A percentile compares a stretch with the other conserved stretches of the same genome.
Conservation (phyloP, 2,329 filamentous ascomycete species). For the Tolypocladium nubicola region DNA sequence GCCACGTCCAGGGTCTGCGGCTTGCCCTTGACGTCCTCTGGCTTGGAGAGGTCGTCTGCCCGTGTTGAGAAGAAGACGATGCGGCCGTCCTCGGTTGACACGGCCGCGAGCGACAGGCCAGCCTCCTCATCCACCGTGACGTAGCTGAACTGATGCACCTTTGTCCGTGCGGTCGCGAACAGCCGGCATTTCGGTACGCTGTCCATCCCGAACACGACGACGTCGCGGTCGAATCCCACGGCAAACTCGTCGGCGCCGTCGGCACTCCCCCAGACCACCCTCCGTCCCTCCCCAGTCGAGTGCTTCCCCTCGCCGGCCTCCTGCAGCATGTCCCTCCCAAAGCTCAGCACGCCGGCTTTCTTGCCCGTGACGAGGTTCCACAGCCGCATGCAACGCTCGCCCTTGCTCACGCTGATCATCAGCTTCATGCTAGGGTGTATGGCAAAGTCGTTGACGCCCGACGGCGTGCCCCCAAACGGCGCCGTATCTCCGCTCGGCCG, state of each 20-base stretch:
- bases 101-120: slow-evolving; percentile 46
- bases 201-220: slow-evolving; percentile 79
- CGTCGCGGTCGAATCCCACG: slow-evolving; percentile 78
- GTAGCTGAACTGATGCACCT: slow-evolving; percentile 76
- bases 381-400: slow-evolving; percentile 82
- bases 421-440: slow-evolving; percentile 95
- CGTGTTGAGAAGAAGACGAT: slow-evolving; percentile 73
- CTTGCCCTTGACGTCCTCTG: slow-evolving; percentile 21
- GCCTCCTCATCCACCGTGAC: slow-evolving; percentile 38
- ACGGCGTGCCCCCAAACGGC: slow-evolving; percentile 65
- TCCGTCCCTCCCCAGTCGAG: slow-evolving; percentile 70
- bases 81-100: slow-evolving; percentile 85
- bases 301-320: slow-evolving; percentile 68
- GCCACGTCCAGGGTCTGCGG: slow-evolving; percentile 40
- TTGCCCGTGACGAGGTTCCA: slow-evolving; percentile 97
- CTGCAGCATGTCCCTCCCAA: slow-evolving; percentile 60
- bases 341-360: slow-evolving; percentile 87
- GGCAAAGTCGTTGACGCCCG: slow-evolving; percentile 90
- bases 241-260: slow-evolving; percentile 73
- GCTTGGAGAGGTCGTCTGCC: slow-evolving; percentile 30
- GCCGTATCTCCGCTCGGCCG: slow-evolving; percentile 86
- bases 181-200: slow-evolving; percentile 70
- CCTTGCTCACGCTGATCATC: slow-evolving; percentile 85
- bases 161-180: slow-evolving; percentile 56
- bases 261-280: slow-evolving; percentile 67